These are phyloP conservation scores for Naganishia sp. DNA, from an alignment of 1,284 basidiomycete species.

Conservation along the genomic window DNA sequence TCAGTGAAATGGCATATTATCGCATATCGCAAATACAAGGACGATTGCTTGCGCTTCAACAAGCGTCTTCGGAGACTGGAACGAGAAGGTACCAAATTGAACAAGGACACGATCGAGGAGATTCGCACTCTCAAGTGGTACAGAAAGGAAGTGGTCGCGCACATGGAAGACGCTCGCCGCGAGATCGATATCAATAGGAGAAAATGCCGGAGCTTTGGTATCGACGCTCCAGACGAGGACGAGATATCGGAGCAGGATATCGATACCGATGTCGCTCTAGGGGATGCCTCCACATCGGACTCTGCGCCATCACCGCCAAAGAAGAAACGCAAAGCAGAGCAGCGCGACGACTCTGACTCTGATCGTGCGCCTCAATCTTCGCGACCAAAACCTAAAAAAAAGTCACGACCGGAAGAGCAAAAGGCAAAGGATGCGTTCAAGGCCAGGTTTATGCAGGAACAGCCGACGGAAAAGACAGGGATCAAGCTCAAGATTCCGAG, in stretches of 20 bases:
- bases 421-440: constrained; percentile 15
- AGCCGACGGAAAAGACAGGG: constrained; percentile 2
- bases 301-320: constrained; percentile 2
- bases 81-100: constrained; percentile 1
- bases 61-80: constrained; percentile 10
- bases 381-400: not conserved
- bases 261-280: constrained; percentile 16
- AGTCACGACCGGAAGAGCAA: not conserved
- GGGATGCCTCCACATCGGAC: not conserved
- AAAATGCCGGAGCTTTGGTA: not conserved
- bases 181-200: constrained; percentile 21
- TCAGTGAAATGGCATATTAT: constrained; percentile 23
- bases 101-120: not conserved
- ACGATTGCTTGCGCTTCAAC: constrained; percentile 11
- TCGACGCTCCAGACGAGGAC: not conserved
- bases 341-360: not conserved
- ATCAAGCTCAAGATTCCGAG: constrained; percentile 24
- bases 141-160: constrained; percentile 8
- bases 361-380: not conserved
- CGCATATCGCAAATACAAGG: constrained; percentile 18
- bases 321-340: constrained; percentile 10
- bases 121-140: constrained; percentile 5
- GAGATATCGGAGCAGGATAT: constrained; percentile 17
- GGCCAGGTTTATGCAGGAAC: constrained; percentile 4
- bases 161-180: constrained; percentile 12